Conservation (phyloP, 768 basidiomycete genomes). For the Gloeopeniophorella convolvens region DNA sequence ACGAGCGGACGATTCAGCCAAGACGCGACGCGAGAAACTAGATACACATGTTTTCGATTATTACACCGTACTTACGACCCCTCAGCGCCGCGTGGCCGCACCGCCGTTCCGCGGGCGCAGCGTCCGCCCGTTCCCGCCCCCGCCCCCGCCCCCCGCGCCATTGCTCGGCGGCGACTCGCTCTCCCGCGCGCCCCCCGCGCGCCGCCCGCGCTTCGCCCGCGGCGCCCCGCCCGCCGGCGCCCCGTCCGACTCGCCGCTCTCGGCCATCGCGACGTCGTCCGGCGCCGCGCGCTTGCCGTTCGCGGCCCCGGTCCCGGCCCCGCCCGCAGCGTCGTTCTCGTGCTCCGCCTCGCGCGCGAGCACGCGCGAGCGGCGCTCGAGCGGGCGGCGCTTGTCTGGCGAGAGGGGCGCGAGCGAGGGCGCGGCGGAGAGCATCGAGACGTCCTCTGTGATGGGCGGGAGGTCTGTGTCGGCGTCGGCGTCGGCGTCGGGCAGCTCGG, state of each 20-base stretch:
- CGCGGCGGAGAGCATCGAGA: slow-evolving; percentile 15
- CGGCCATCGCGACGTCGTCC: slow-evolving; percentile 8
- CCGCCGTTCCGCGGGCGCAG: slow-evolving; percentile 3
- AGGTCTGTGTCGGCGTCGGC: neutral
- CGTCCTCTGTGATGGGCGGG: neutral
- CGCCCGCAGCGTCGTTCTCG: neutral
- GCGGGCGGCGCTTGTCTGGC: neutral
- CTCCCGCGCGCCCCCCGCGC: neutral
- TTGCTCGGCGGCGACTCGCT: neutral
- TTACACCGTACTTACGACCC: no score
- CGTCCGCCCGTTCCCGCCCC: no score
- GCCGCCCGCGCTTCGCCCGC: slow-evolving; percentile 8
- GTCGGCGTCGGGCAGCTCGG: neutral
- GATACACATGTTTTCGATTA: no score
- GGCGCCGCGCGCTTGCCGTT: neutral
- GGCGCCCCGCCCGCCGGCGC: neutral
- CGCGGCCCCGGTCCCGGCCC: neutral
- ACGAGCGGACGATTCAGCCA: neutral
- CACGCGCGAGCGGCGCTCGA: slow-evolving; percentile 18
- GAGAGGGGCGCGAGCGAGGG: neutral
- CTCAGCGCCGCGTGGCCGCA: neutral
- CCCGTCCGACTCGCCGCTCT: neutral
- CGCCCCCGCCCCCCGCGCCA: neutral
- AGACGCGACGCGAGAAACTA: no score
- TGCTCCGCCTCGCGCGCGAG: slow-evolving; percentile 15